Conservation (phyloP, 176 grass and related monocot species). For the Lolium rigidum region DNA sequence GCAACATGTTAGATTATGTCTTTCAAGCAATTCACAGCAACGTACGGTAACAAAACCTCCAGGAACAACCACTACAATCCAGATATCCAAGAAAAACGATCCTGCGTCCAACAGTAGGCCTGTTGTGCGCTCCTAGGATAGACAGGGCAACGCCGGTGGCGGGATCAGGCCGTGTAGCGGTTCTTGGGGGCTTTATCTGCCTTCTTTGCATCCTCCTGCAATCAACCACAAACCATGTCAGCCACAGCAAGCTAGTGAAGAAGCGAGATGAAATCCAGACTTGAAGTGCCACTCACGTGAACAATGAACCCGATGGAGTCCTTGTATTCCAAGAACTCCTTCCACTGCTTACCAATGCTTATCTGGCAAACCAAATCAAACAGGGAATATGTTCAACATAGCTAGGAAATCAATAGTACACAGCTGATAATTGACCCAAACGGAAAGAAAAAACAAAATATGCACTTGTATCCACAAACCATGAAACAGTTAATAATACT, state of each 20-base stretch:
- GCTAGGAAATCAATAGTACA: neutral
- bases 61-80: slow-evolving; percentile 8
- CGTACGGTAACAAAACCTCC: neutral
- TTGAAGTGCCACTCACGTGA: slow-evolving; percentile 60
- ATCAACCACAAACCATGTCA: neutral
- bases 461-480: neutral
- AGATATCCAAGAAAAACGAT: neutral
- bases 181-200: slow-evolving; percentile 63
- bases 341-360: slow-evolving; percentile 95
- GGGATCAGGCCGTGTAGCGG: slow-evolving; percentile 43
- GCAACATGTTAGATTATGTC: slow-evolving; percentile 30
- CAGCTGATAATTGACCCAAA: neutral
- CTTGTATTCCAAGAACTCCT: slow-evolving; percentile 85
- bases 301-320: slow-evolving; percentile 78
- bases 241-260: neutral
- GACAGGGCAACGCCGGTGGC: no score
- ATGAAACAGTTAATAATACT: neutral
- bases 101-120: neutral
- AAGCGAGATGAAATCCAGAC: neutral
- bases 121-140: neutral
- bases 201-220: slow-evolving; percentile 75
- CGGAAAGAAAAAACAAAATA: neutral
- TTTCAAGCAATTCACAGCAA: slow-evolving; percentile 26
- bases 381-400: neutral
- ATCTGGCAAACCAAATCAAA: slow-evolving; percentile 43